Conservation (phyloP, 2,329 filamentous ascomycete genomes). For the Helotiales sp. region DNA sequence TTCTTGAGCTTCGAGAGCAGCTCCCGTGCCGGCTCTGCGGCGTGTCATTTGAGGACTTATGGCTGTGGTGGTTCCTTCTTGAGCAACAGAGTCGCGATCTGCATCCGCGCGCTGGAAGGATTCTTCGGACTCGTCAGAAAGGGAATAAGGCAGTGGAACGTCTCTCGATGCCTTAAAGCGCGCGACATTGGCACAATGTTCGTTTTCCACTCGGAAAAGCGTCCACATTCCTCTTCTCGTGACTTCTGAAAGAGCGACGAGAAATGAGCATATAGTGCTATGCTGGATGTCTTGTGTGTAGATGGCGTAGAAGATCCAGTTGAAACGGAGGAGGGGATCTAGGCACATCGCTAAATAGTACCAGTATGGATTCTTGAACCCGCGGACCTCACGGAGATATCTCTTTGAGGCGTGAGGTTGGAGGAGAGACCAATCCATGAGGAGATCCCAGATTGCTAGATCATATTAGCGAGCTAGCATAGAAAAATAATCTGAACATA, state of each 20-base stretch:
- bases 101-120: constrained; percentile 9
- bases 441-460: constrained; percentile 82
- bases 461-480: neutral
- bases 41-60: constrained; percentile 13
- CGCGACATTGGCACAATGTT: constrained; percentile 90
- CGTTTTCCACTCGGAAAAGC: constrained; percentile 93
- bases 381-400: constrained; percentile 74
- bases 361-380: constrained; percentile 74
- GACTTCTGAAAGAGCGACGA: constrained; percentile 76
- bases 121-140: constrained; percentile 22
- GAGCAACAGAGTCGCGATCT: neutral
- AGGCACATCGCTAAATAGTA: constrained; percentile 85
- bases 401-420: constrained; percentile 69
- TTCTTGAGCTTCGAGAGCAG: constrained; percentile 26
- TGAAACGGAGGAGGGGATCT: constrained; percentile 83
- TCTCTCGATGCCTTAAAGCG: constrained; percentile 89
- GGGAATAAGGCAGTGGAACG: constrained; percentile 75
- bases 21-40: constrained; percentile 21
- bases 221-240: constrained; percentile 88
- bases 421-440: constrained; percentile 95
- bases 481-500: constrained; percentile 41
- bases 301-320: constrained; percentile 88
- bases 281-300: constrained; percentile 80
- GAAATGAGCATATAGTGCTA: constrained; percentile 77
- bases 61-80: neutral